Evolutionary conservation across 2,329 filamentous ascomycete genomes (phyloP).

Genomic region (Metarhizium robertsii): DNA sequence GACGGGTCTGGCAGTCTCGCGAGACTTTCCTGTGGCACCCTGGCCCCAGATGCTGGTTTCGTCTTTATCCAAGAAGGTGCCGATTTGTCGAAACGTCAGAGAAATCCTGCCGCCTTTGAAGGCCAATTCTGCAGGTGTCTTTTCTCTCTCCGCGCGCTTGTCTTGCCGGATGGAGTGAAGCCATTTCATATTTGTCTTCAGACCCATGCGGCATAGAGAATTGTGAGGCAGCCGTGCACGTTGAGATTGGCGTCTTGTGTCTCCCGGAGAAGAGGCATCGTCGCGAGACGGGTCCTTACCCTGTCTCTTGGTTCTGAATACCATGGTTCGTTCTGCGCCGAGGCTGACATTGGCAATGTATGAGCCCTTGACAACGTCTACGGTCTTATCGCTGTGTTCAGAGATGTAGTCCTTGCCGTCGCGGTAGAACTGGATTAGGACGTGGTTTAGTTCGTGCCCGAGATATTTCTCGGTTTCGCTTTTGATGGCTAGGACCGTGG

Average conservation of each 20-base stretch:
- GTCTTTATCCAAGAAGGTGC: constrained; percentile 66
- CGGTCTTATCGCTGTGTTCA: constrained; percentile 93
- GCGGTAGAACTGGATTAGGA: constrained; percentile 88
- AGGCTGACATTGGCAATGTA: constrained; percentile 89
- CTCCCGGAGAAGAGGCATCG: constrained; percentile 7
- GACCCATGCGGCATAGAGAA: constrained; percentile 75
- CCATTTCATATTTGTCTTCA: constrained; percentile 76
- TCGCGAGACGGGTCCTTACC: constrained; percentile 24
- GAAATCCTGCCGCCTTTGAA: constrained; percentile 74
- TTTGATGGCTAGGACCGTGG: constrained; percentile 61
- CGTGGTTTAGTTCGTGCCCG: constrained; percentile 81
- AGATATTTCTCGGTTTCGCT: constrained; percentile 59
- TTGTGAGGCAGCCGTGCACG: constrained; percentile 76
- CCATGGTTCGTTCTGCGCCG: constrained; percentile 87
- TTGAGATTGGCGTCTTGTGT: constrained; percentile 45
- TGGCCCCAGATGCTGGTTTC: constrained; percentile 78
- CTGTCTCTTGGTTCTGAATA: constrained; percentile 70
- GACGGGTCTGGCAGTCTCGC: constrained; percentile 49
- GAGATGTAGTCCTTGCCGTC: constrained; percentile 83
- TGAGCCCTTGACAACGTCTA: constrained; percentile 75
- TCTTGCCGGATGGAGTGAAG: constrained; percentile 88
- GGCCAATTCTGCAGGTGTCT: constrained; percentile 59
- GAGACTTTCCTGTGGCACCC: constrained; percentile 64
- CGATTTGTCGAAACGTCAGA: constrained; percentile 83
- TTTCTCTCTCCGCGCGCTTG: constrained; percentile 61